phyloP scores from a whole-genome alignment of 208 protist species.

The Leptomonas pyrrhocoris region DNA sequence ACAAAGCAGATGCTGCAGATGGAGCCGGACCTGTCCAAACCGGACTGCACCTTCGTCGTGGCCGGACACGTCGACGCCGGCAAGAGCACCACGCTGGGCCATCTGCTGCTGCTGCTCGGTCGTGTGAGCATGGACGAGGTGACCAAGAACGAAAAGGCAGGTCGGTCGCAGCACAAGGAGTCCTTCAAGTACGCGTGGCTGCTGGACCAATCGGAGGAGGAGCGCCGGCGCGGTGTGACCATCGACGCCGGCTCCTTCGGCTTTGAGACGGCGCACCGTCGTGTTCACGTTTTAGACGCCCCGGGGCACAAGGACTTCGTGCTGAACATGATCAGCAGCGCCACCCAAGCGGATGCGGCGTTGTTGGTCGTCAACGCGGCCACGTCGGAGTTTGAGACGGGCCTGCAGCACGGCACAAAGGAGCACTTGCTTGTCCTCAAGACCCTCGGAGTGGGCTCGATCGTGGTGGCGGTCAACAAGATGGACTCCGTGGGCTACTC shows the following conservation, averaged over 20 bases:
- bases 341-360: constrained; percentile 97
- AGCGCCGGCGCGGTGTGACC: constrained; percentile 95
- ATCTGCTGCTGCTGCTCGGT: constrained; percentile 82
- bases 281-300: constrained; percentile 85
- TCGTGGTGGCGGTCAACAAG: constrained; percentile 99
- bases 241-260: constrained; percentile 93
- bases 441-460: constrained; percentile 95
- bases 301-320: constrained; percentile 98
- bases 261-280: constrained; percentile 92
- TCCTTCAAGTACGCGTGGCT: constrained; percentile 97
- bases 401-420: constrained; percentile 97
- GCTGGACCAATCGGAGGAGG: constrained; percentile 94
- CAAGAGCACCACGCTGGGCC: constrained; percentile 87
- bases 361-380: constrained; percentile 97
- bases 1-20: constrained; percentile 40
- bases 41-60: constrained; percentile 86
- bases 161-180: constrained; percentile 80
- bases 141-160: constrained; percentile 88
- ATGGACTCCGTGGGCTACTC: constrained; percentile 97
- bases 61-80: constrained; percentile 88
- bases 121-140: constrained; percentile 74
- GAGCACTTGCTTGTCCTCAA: constrained; percentile 98
- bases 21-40: constrained; percentile 45
- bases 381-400: constrained; percentile 97
- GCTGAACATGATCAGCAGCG: constrained; percentile 98